Conservation (phyloP, 495 filamentous ascomycete genomes). For the Venustampulla echinocandica region DNA sequence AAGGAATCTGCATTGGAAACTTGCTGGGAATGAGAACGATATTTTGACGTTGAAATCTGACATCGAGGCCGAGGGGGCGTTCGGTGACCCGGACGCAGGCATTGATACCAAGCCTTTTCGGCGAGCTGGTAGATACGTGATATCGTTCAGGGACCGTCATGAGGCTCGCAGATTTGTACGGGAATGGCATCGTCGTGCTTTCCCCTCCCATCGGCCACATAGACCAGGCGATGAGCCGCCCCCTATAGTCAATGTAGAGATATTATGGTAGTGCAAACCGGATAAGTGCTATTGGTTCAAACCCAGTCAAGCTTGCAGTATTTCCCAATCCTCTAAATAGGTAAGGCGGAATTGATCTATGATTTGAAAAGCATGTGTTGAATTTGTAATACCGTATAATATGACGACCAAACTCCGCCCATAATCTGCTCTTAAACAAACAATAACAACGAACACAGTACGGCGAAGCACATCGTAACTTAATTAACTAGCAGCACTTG, state of each 20-base stretch:
- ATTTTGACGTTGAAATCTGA: not conserved
- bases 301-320: not conserved
- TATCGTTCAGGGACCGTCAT: constrained; percentile 36
- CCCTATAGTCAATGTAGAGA: constrained; percentile 33
- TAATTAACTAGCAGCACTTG: constrained; percentile 72
- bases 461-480: not conserved
- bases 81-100: no score
- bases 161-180: constrained; percentile 50
- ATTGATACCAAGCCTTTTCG: not conserved
- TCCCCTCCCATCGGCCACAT: constrained; percentile 24
- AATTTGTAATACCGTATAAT: constrained; percentile 24
- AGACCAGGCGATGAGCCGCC: constrained; percentile 16
- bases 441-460: constrained; percentile 10
- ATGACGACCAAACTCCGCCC: constrained; percentile 25
- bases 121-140: constrained; percentile 33
- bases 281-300: not conserved
- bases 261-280: constrained; percentile 36
- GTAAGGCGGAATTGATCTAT: no score
- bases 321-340: no score
- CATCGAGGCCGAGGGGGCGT: not conserved
- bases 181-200: constrained; percentile 43
- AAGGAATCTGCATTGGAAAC: constrained; percentile 36
- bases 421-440: constrained; percentile 23
- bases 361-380: constrained; percentile 12
- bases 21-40: constrained; percentile 1